phyloP scores from a whole-genome alignment of 345 rosid species.

The Melaleuca quinquenervia region DNA sequence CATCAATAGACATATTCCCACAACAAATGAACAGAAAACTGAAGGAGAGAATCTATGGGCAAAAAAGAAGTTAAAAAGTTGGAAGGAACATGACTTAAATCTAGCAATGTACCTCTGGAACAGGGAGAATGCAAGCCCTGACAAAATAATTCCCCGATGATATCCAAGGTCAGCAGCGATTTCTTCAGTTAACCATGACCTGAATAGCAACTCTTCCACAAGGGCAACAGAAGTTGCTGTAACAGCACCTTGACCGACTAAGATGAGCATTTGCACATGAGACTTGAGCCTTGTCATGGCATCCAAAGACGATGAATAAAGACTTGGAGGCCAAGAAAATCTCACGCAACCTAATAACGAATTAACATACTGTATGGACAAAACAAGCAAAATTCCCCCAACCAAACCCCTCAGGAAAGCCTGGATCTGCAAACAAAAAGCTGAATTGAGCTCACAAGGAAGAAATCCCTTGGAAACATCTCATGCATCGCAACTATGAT shows the following conservation, averaged over 20 bases:
- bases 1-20: neutral
- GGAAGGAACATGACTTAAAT: neutral
- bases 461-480: neutral
- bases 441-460: neutral
- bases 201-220: conserved; percentile 82
- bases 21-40: neutral
- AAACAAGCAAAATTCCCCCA: conserved; percentile 58
- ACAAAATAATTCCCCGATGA: conserved; percentile 56
- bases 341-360: conserved; percentile 43
- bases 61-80: neutral
- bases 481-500: neutral
- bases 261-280: conserved; percentile 23
- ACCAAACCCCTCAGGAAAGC: conserved; percentile 40
- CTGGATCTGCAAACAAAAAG: conserved; percentile 40
- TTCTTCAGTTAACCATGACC: conserved; percentile 83
- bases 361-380: conserved; percentile 52
- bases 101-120: conserved; percentile 49
- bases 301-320: conserved; percentile 34
- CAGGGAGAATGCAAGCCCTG: conserved; percentile 69
- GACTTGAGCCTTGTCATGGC: conserved; percentile 31
- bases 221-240: conserved; percentile 56
- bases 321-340: conserved; percentile 55
- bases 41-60: neutral
- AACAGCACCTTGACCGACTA: conserved; percentile 42
- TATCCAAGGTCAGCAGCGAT: conserved; percentile 70